Evolutionary conservation across 805 yeast genomes (phyloP), one percentile per base, ranked within the genome.

Genomic region (Vanderwaltozyma verrucispora): DNA sequence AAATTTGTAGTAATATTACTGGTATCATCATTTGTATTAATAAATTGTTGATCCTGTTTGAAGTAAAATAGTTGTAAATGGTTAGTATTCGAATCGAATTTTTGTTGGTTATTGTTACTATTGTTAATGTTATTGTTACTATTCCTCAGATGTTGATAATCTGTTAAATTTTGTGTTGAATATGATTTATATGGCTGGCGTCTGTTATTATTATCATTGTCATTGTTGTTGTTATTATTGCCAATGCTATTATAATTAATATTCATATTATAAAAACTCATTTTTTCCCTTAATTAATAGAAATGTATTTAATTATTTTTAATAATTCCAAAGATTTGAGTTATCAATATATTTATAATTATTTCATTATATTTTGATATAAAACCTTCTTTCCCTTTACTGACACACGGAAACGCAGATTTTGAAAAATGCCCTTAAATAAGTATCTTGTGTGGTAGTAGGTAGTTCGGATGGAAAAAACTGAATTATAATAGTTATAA

Each of bases 41-140:
- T n/a, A 23, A 23, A 21, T 36, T 44, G 44, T 35, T 45, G 49
- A 35, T 49, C 49, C 48, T 50, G 54, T 35, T 46, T 43, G 32
- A 34, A 33, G n/a, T 46, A 33, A 17, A 39, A 39, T 12, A 24
- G 21, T 38, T 47, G 43, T 34, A 48, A 38, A 30, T 36, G 28
- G 49, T 48, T 48, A 47, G 53, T 43, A 41, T 27, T 8, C 3
- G 12, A 12, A 18, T 9, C 20, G 19, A 28, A 24, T 9, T 15
- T 33, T 19, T 19, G 7, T 23, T 11, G 4, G 18, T 24, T 32
- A 17, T 24, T 17, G 24, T 15, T 27, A 8, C 26, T 33, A 26
- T 33, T 18, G 6, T 33, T 20, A 28, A 10, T 15, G 16, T 34
- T 12, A 28, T 28, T 28, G 4, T 34, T 34, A 26, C n/a, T 18